Percentiles rank a stretch among this genome's conserved stretches.
phyloP scores from a whole-genome alignment of 164 flowering plant species.

The Taxillus chinensis region DNA sequence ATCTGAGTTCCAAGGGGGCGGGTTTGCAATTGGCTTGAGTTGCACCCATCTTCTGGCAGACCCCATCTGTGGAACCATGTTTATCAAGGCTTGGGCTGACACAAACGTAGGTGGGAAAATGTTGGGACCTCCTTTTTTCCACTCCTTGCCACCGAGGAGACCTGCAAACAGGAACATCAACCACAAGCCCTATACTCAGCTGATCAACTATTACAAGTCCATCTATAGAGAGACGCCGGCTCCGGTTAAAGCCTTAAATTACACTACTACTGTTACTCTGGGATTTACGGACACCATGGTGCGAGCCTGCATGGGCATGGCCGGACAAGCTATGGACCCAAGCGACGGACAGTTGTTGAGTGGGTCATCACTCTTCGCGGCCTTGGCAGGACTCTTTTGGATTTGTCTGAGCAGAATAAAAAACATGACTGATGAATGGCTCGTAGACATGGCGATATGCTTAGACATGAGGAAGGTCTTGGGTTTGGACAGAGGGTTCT shows the following conservation, averaged over 20 bases:
- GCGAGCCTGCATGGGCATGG: slow-evolving; percentile 30
- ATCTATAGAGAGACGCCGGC: slow-evolving; percentile 11
- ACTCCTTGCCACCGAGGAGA: slow-evolving; percentile 28
- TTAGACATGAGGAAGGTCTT: slow-evolving; percentile 37
- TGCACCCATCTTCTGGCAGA: slow-evolving; percentile 62
- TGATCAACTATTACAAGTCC: slow-evolving; percentile 38
- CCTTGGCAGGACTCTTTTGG: slow-evolving; percentile 55
- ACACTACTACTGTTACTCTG: slow-evolving; percentile 40
- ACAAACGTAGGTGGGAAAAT: slow-evolving; percentile 20
- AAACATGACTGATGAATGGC: slow-evolving; percentile 19
- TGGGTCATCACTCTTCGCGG: slow-evolving; percentile 33
- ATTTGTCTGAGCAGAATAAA: slow-evolving; percentile 34
- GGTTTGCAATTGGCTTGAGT: slow-evolving; percentile 64
- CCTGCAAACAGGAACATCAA: slow-evolving; percentile 6
- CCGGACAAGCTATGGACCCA: neutral
- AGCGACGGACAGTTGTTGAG: too few relatives aligned
- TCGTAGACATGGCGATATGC: slow-evolving; percentile 39
- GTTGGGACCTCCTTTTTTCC: slow-evolving; percentile 32
- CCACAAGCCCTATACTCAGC: slow-evolving; percentile 12
- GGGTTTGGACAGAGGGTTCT: slow-evolving; percentile 35
- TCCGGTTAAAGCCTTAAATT: slow-evolving; percentile 2
- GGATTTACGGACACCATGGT: slow-evolving; percentile 36
- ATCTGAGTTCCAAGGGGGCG: slow-evolving; percentile 67
- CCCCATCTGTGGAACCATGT: slow-evolving; percentile 36
- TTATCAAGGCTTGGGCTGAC: slow-evolving; percentile 67